Evolutionary conservation across 768 basidiomycete genomes (phyloP), one percentile per base, ranked within the genome.

Genomic region (Auricularia sp.): DNA sequence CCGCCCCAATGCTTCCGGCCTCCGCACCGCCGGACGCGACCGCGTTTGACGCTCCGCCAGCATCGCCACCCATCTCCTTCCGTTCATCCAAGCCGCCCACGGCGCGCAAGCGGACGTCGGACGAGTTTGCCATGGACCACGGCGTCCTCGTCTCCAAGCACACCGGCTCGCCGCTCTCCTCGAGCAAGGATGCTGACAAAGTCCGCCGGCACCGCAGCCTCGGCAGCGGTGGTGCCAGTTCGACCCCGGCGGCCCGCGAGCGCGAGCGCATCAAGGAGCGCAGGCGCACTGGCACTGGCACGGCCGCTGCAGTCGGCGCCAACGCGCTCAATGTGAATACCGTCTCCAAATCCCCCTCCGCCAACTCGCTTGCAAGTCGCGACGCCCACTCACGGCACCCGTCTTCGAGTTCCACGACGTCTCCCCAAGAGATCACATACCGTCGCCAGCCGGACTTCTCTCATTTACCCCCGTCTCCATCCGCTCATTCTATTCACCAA

Each of bases 401-500:
- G 23, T 18, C 65, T 36, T 14, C 53, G 29, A 70, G 63, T 69
- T 77, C 42, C 14, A 53, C 56, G 64, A 51, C 61, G 71, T 73
- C 68, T 77, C 75, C 76, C 61, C 78, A 87, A 43, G 84, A 82
- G 74, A 71, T 71, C 39, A 86, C 83, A 69, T 82, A 87, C 61
- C 77, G 81, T 39, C 80, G 81, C 83, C 61, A 86, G 81, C 70
- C 72, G 6, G 93, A 94, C 73, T 93, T 91, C 74, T 92, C 93
- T 0, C 91, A 91, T 71, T 80, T 96, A 3, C 93, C 93, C 12
- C 91, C 94, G 14, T 94, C 93, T 14, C 93, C 93, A 21, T 92
- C 93, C 2, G 86, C 91, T n/a, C 86, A 90, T 4, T 90, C 90
- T 4, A 93, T 94, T 64, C 88, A 91, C 65, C 89, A 91, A 68